Percentiles rank a stretch among this genome's conserved stretches.
phyloP scores from a whole-genome alignment of 2,329 filamentous ascomycete genomes.

The Hymenoscyphus linearis region DNA sequence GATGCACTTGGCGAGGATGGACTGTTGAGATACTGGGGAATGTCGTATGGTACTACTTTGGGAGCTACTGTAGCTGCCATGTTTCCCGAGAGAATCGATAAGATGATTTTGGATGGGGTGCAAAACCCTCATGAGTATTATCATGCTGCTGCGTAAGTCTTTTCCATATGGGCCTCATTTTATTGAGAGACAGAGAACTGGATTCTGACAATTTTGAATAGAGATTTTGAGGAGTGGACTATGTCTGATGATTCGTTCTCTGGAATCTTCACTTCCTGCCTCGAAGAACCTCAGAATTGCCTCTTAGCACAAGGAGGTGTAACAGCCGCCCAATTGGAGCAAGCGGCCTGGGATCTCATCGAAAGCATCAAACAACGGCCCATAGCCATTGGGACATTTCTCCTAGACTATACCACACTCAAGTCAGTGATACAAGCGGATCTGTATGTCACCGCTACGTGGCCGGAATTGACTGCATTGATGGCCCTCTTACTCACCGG shows the following conservation, averaged over 20 bases:
- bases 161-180: background rate
- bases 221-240: constrained; percentile 11
- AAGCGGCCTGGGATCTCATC: constrained; percentile 3
- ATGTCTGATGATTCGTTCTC: constrained; percentile 6
- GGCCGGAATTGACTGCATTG: background rate
- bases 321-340: constrained; percentile 7
- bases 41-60: constrained; percentile 14
- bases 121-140: constrained; percentile 7
- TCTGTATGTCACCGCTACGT: background rate
- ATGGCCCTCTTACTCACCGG: background rate
- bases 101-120: constrained; percentile 13
- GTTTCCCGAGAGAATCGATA: constrained; percentile 11
- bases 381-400: background rate
- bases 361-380: constrained; percentile 7
- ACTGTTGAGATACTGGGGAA: constrained; percentile 13
- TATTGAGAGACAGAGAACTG: too few relatives aligned
- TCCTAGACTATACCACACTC: background rate
- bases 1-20: constrained; percentile 15
- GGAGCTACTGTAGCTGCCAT: constrained; percentile 13
- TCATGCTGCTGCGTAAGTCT: constrained; percentile 1
- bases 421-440: background rate
- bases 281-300: constrained; percentile 4
- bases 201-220: background rate
- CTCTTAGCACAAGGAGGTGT: constrained; percentile 1
- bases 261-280: constrained; percentile 5